These are phyloP conservation scores for Paramarasmius palmivorus DNA, from an alignment of 1,284 basidiomycete species.

Conservation along the genomic window DNA sequence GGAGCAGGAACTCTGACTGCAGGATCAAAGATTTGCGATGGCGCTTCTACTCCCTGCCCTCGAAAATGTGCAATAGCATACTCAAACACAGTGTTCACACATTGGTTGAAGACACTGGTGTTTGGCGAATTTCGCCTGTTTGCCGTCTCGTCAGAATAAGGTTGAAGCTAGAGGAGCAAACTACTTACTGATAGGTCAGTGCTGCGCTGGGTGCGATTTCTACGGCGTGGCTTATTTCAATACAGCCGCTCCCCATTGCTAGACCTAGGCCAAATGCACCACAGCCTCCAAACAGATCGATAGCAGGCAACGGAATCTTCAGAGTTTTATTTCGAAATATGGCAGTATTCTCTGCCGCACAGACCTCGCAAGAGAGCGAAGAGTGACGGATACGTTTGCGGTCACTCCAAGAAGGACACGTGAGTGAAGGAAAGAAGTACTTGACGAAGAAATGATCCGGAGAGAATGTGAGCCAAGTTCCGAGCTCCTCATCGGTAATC, in stretches of 20 bases:
- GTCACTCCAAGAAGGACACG: conserved; percentile 38
- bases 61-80: conserved; percentile 51
- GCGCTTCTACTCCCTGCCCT: conserved; percentile 33
- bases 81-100: conserved; percentile 58
- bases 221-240: conserved; percentile 62
- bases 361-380: conserved; percentile 45
- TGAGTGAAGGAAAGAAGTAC: conserved; percentile 46
- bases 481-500: conserved; percentile 23
- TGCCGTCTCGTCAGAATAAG: too few species aligned
- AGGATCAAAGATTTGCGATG: conserved; percentile 32
- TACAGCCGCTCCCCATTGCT: conserved; percentile 45
- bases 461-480: conserved; percentile 51
- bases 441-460: conserved; percentile 56
- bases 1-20: conserved; percentile 42
- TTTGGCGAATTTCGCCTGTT: conserved; percentile 48
- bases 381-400: conserved; percentile 27
- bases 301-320: conserved; percentile 37
- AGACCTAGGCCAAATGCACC: conserved; percentile 65
- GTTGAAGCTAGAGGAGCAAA: too few species aligned
- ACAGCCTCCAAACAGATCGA: conserved; percentile 69
- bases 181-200: conserved; percentile 53
- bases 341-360: conserved; percentile 36
- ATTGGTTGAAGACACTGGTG: conserved; percentile 53
- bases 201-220: conserved; percentile 74
- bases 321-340: conserved; percentile 33